phyloP scores from a whole-genome alignment of 208 protist species.

The Crithidia brevicula region DNA sequence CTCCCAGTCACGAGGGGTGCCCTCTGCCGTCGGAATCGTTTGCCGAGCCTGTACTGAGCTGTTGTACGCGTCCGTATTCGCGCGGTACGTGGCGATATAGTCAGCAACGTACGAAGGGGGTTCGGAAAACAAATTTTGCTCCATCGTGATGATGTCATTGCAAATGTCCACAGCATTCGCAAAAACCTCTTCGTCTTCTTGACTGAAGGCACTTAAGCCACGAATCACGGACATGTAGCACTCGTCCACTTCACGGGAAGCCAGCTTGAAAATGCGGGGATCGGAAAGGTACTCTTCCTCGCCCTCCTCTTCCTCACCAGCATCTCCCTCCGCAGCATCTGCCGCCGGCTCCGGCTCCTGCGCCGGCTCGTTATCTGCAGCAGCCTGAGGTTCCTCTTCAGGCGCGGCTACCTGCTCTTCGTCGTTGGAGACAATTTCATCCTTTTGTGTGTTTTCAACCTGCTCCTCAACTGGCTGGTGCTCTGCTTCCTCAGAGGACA shows the following conservation, averaged over 20 bases:
- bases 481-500: slow-evolving; percentile 17
- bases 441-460: not conserved
- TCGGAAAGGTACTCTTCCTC: slow-evolving; percentile 25
- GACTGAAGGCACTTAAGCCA: slow-evolving; percentile 45
- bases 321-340: not conserved
- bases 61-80: slow-evolving; percentile 20
- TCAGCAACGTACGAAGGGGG: slow-evolving; percentile 53
- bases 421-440: not conserved
- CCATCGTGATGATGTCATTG: slow-evolving; percentile 60
- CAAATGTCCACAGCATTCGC: slow-evolving; percentile 40
- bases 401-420: slow-evolving; percentile 9
- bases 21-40: slow-evolving; percentile 21
- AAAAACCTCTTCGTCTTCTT: slow-evolving; percentile 41
- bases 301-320: slow-evolving; percentile 3
- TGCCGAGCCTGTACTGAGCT: slow-evolving; percentile 9
- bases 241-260: slow-evolving; percentile 50
- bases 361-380: not conserved
- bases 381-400: slow-evolving; percentile 9
- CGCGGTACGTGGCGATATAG: slow-evolving; percentile 6
- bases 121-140: slow-evolving; percentile 75
- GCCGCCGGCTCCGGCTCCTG: slow-evolving; percentile 1
- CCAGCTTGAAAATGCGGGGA: slow-evolving; percentile 34
- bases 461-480: slow-evolving; percentile 11
- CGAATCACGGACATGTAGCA: slow-evolving; percentile 50
- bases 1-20: slow-evolving; percentile 28